These are phyloP conservation scores for Volvox reticuliferus DNA, from an alignment of 139 green algal species.

Conservation along the genomic window DNA sequence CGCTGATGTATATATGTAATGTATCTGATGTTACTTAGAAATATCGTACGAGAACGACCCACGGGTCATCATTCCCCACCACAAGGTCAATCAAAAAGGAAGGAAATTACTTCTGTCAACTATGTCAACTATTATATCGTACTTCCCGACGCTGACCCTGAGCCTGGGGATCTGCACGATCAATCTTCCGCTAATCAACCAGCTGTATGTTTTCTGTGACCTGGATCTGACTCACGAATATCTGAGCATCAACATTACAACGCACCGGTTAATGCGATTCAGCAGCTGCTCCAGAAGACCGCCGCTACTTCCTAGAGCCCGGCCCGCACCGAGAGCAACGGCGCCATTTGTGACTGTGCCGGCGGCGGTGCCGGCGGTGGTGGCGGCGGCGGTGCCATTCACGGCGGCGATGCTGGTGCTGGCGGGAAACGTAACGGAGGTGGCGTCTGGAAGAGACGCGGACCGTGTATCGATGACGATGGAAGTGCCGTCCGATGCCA, in stretches of 20 bases:
- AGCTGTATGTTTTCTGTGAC: no score
- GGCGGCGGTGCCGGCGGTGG: neutral
- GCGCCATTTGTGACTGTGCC: neutral
- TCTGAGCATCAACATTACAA: no score
- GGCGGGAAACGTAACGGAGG: neutral
- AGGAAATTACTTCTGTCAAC: no score
- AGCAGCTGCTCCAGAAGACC: constrained; percentile 22
- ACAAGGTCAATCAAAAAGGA: neutral
- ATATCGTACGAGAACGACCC: no score
- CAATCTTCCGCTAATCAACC: no score
- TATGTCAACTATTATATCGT: no score
- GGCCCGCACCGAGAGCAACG: neutral
- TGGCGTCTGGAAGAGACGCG: neutral
- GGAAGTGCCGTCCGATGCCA: neutral
- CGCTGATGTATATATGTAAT: no score
- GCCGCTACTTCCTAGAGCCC: neutral
- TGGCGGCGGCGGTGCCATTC: neutral
- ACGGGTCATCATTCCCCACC: neutral
- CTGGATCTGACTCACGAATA: no score
- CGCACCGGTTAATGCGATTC: constrained; percentile 15
- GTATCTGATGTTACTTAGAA: no score
- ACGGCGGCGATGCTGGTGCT: no score
- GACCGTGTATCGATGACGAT: neutral
- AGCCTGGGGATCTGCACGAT: no score
- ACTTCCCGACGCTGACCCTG: no score